Evolutionary conservation across 306 rosid genomes (phyloP).

Genomic region (Cicer cuneatum): DNA sequence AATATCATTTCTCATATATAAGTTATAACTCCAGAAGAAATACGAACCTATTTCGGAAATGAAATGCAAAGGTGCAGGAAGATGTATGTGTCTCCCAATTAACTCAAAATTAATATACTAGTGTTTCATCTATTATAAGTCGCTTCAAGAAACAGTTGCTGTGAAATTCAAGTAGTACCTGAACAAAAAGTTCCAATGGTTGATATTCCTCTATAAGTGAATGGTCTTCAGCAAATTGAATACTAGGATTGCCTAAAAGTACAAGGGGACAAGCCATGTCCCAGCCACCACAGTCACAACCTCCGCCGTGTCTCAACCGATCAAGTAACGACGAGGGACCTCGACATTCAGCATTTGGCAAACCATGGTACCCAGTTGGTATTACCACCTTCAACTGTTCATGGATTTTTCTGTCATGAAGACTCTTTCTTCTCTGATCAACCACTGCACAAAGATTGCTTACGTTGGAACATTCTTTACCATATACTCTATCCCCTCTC

Average conservation of each 20-base stretch:
- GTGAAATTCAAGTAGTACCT: conserved; percentile 62
- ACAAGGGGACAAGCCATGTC: conserved; percentile 95
- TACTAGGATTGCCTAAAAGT: conserved; percentile 71
- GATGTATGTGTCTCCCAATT: conserved; percentile 4
- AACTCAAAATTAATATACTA: conserved; percentile 11
- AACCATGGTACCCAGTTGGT: conserved; percentile 84
- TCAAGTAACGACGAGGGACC: conserved; percentile 84
- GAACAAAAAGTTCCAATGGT: conserved; percentile 72
- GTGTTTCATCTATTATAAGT: conserved; percentile 4
- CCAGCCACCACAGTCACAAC: conserved; percentile 99
- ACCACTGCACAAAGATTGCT: conserved; percentile 50
- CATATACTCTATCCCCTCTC: conserved; percentile 55
- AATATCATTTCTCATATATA: too few species aligned
- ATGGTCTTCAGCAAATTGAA: conserved; percentile 57
- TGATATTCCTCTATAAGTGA: conserved; percentile 56
- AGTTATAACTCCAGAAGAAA: conserved; percentile 25
- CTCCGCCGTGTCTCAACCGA: conserved; percentile 88
- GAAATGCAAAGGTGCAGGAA: not conserved
- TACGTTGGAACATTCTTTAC: conserved; percentile 48
- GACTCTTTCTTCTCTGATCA: conserved; percentile 52
- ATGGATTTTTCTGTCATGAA: conserved; percentile 45
- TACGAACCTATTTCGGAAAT: not conserved
- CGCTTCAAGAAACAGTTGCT: conserved; percentile 36
- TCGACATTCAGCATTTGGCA: conserved; percentile 60
- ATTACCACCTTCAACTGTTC: conserved; percentile 79